These are phyloP conservation scores for Solanum chiquidenum DNA, from an alignment of 257 asterid species.

Conservation along the genomic window DNA sequence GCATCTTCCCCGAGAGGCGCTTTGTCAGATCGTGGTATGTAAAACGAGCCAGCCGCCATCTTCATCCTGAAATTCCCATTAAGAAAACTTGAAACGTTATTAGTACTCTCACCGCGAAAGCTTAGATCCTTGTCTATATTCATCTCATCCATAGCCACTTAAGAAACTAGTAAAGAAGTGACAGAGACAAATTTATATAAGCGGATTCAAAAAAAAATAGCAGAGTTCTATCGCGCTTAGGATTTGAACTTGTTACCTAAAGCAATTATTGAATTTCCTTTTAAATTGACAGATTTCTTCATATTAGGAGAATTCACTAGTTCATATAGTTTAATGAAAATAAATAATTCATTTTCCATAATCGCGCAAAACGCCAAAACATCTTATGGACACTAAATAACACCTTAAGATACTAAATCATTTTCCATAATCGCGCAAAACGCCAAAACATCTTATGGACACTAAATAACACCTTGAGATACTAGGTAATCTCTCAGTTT, in stretches of 20 bases:
- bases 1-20: constrained; percentile 24
- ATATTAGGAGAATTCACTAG: background rate
- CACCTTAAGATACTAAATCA: background rate
- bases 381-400: background rate
- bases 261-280: background rate
- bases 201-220: background rate
- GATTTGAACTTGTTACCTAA: background rate
- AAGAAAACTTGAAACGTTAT: background rate
- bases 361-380: background rate
- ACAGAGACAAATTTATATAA: background rate
- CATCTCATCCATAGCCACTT: background rate
- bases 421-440: background rate
- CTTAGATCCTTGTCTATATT: background rate
- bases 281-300: background rate
- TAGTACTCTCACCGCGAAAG: background rate
- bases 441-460: background rate
- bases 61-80: background rate
- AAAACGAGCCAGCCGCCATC: constrained; percentile 3
- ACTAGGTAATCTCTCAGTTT: background rate
- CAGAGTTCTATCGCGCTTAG: background rate
- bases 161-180: background rate
- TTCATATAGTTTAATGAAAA: background rate
- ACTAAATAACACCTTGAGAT: background rate
- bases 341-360: background rate
- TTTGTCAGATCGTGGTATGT: constrained; percentile 8